A percentile compares a stretch with the other conserved stretches of the same genome.
phyloP scores from a whole-genome alignment of 768 basidiomycete species.

The Lentinula raphanica region DNA sequence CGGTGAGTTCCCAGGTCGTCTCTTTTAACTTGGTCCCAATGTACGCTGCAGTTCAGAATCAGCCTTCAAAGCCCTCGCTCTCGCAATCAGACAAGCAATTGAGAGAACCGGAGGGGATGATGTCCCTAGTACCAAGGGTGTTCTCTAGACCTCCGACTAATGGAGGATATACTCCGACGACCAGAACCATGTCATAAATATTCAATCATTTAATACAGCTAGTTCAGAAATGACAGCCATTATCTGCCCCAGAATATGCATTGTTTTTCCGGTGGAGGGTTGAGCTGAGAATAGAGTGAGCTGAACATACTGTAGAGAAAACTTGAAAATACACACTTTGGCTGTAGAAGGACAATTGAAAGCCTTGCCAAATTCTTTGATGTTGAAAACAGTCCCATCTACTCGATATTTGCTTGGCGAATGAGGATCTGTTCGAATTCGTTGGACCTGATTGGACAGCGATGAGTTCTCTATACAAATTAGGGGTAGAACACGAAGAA shows the following conservation, averaged over 20 bases:
- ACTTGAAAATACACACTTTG: constrained; percentile 44
- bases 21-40: background rate
- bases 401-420: constrained; percentile 77
- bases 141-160: constrained; percentile 41
- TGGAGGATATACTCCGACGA: background rate
- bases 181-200: background rate
- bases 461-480: too few species aligned
- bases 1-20: constrained; percentile 48
- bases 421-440: constrained; percentile 85
- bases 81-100: constrained; percentile 94
- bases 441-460: constrained; percentile 48
- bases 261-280: constrained; percentile 73
- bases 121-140: constrained; percentile 95
- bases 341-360: constrained; percentile 76
- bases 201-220: background rate
- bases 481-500: constrained; percentile 13
- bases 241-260: constrained; percentile 67
- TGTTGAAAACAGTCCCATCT: constrained; percentile 82
- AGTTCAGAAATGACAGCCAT: background rate
- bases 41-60: constrained; percentile 73
- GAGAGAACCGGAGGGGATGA: constrained; percentile 84
- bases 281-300: constrained; percentile 45
- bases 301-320: background rate
- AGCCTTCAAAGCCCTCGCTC: constrained; percentile 94
- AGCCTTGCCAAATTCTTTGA: constrained; percentile 82